phyloP scores from a whole-genome alignment of 2,329 filamentous ascomycete species.

The Penicillium capsulatum region DNA sequence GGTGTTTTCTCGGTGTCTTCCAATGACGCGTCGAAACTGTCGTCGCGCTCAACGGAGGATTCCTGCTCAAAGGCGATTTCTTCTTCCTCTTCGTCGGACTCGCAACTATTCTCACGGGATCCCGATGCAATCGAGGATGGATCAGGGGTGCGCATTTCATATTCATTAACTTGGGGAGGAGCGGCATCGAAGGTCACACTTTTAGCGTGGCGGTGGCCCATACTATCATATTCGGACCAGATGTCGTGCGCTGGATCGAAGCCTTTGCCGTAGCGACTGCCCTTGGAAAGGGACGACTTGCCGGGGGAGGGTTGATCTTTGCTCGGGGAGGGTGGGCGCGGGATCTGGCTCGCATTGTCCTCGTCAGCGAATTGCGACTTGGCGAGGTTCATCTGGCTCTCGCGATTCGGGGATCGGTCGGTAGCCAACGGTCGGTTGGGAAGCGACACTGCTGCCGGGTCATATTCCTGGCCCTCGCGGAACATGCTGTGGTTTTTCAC shows the following conservation, averaged over 20 bases:
- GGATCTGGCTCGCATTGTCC: constrained; percentile 13
- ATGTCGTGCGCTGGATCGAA: constrained; percentile 66
- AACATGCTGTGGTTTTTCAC: constrained; percentile 99
- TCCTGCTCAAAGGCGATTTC: constrained; percentile 60
- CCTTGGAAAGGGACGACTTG: constrained; percentile 79
- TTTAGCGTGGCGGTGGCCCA: constrained; percentile 78
- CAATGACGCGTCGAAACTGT: constrained; percentile 92
- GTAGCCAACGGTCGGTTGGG: constrained; percentile 77
- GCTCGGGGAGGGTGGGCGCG: constrained; percentile 54
- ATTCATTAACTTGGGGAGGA: constrained; percentile 92
- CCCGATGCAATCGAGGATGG: constrained; percentile 86
- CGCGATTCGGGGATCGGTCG: constrained; percentile 53
- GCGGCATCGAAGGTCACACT: constrained; percentile 95
- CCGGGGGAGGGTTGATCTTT: constrained; percentile 73
- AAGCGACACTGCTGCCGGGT: constrained; percentile 70
- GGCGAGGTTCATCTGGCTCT: constrained; percentile 68
- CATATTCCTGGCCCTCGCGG: constrained; percentile 89
- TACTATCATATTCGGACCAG: constrained; percentile 58
- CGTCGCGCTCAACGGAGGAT: constrained; percentile 63
- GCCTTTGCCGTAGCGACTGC: constrained; percentile 50
- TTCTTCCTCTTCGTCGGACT: constrained; percentile 70
- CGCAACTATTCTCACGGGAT: constrained; percentile 89
- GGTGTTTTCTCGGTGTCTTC: constrained; percentile 97
- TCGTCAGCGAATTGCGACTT: constrained; percentile 36
- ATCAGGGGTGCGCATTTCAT: constrained; percentile 95